phyloP scores from a whole-genome alignment of 768 basidiomycete genomes.

The Porpolomopsis calyptriformis region DNA sequence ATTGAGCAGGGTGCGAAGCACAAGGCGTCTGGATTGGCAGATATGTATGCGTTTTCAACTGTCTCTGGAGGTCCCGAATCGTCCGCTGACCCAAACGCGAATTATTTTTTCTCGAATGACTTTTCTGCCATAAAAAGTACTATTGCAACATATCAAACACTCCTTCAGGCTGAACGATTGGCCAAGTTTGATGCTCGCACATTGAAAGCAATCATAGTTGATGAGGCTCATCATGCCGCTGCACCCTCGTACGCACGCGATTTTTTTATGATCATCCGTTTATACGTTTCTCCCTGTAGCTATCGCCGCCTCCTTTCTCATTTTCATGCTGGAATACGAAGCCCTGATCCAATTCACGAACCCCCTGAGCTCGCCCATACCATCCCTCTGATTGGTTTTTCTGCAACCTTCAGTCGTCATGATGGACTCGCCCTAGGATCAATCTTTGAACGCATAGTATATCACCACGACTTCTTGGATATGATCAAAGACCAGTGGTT shows the following conservation, averaged over 20 bases:
- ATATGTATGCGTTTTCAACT: no score
- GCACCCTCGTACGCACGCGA: conserved; percentile 61
- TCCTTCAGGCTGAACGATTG: conserved; percentile 51
- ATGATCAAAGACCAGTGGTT: conserved; percentile 93
- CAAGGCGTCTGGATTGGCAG: conserved; percentile 67
- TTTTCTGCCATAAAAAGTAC: conserved; percentile 37
- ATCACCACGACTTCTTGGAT: conserved; percentile 79
- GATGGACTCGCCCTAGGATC: conserved; percentile 83
- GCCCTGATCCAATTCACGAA: conserved; percentile 35
- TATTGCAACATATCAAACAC: conserved; percentile 82
- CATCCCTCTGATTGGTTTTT: conserved; percentile 86
- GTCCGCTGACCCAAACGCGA: no score
- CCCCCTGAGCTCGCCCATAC: conserved; percentile 31
- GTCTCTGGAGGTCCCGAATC: no score
- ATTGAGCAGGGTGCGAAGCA: conserved; percentile 82
- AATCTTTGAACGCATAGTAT: conserved; percentile 86
- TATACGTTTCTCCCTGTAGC: conserved; percentile 19
- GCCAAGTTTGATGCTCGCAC: conserved; percentile 60
- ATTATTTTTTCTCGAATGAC: no score
- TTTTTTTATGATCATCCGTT: not conserved
- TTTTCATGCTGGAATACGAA: conserved; percentile 60
- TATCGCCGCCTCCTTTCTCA: conserved; percentile 78
- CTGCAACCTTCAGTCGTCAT: conserved; percentile 88
- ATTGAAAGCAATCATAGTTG: conserved; percentile 73
- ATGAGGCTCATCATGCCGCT: conserved; percentile 94